Percentiles rank a stretch among this genome's conserved stretches.
Evolutionary conservation across 2,329 filamentous ascomycete species (phyloP).

Genomic region (Alternaria solani): DNA sequence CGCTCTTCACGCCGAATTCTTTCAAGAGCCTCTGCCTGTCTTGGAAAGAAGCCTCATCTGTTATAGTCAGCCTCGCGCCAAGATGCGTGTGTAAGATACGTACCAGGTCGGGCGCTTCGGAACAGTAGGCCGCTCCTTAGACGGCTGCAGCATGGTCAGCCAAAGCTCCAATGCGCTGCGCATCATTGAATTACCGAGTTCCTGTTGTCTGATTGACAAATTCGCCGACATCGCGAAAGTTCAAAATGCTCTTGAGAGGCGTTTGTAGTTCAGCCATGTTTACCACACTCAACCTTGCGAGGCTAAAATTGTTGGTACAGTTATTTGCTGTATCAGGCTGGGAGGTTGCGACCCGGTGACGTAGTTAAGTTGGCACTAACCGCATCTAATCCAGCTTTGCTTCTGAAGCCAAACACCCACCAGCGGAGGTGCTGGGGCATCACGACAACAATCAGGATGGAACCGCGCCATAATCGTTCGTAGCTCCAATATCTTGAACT

Average conservation of each 20-base stretch:
- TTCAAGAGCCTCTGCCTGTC: conserved; percentile 69
- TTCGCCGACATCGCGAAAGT: conserved; percentile 49
- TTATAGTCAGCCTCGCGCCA: conserved; percentile 6
- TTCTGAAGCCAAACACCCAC: background rate
- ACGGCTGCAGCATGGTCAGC: conserved; percentile 24
- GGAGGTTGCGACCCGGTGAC: conserved; percentile 9
- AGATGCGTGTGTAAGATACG: background rate
- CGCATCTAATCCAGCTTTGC: conserved; percentile 4
- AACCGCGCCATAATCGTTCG: background rate
- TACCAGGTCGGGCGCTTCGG: conserved; percentile 49
- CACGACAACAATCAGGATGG: background rate
- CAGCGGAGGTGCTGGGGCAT: background rate
- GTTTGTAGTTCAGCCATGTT: conserved; percentile 21
- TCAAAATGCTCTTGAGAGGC: conserved; percentile 43
- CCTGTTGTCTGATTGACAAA: conserved; percentile 38
- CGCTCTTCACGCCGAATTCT: conserved; percentile 70
- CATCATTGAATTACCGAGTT: conserved; percentile 19
- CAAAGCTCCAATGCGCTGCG: background rate
- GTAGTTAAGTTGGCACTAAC: conserved; percentile 18
- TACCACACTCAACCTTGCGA: background rate
- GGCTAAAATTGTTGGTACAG: conserved; percentile 3
- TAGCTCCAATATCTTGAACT: background rate
- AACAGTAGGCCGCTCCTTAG: conserved; percentile 42
- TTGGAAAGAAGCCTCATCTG: conserved; percentile 73
- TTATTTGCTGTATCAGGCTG: background rate